Base-by-base conservation (phyloP, 257 asterid genomes). In the Ajuga chamaepitys region DNA sequence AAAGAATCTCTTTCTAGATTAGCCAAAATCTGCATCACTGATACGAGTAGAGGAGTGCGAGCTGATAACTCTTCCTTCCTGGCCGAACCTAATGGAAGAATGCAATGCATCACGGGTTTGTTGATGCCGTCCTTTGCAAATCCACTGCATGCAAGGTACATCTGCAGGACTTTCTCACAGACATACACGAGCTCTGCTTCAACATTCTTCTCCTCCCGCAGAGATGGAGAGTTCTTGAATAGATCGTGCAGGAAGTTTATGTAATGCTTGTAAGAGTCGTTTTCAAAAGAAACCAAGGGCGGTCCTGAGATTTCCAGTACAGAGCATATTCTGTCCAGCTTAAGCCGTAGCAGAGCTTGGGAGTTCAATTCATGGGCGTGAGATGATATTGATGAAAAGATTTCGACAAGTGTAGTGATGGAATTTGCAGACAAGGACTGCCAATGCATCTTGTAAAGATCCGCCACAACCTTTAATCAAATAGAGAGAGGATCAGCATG, bases 41-140 rank as follows among this genome's bases (percentile, higher is more conserved):
- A 67, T 14, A 86, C 64, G 47, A 86, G 86, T 76, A 83, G 26
- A 30, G 95, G 94, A 14, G 91, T 88, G 45, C 95, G 85, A 2
- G 98, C 96, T 26, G 90, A 95, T 85, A 88, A 62, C 70, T 91
- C 98, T 78, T 88, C 96, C 78, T 86, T 91, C 91, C 85, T 85
- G 64, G 95, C 95, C 2, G 96, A 79, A 62, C 98, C 96, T 47
- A 91, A 69, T 0, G 97, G 97, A 58, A 89, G 89, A 75, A 73
- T 75, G 79, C 88, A 80, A 62, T 78, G 83, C 55, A 62, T 52
- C 54, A 32, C 51, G n/a, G 77, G 84, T 72, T 48, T 72, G 50
- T 59, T 50, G 16, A 9, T 57, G 45, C 61, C 70, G 67, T 81
- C 73, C 65, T 62, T 66, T 42, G 79, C 84, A 50, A 71, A 72